These are phyloP conservation scores for Capsicum pubescens DNA, from an alignment of 257 asterid genomes.

Conservation along the genomic window DNA sequence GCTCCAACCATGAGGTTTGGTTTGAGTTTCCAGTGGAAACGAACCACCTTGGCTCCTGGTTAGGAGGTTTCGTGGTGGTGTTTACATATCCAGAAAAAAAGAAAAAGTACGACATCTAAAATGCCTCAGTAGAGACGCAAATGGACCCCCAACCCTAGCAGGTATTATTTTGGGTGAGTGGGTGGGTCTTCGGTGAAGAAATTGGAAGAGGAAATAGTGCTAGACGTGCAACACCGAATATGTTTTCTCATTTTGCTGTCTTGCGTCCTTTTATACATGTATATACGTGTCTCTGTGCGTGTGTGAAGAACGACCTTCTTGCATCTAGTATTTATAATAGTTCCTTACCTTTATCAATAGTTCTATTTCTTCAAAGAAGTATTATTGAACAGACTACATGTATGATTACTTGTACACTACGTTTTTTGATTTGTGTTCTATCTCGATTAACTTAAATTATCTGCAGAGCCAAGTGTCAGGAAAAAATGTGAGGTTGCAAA, in stretches of 20 bases:
- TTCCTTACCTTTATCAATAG: neutral
- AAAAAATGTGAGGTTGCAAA: conserved; percentile 52
- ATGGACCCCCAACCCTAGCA: neutral
- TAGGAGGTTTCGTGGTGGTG: neutral
- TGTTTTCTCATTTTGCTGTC: neutral
- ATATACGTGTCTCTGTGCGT: neutral
- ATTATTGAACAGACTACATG: neutral
- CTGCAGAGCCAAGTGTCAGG: conserved; percentile 71
- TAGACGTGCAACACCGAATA: neutral
- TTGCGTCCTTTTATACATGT: neutral
- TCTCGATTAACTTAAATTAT: conserved; percentile 38
- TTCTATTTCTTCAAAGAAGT: neutral
- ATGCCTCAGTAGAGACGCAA: neutral
- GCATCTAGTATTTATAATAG: neutral
- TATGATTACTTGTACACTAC: neutral
- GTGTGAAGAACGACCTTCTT: neutral
- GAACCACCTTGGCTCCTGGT: neutral
- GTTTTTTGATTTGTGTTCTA: conserved; percentile 1
- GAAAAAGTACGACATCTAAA: neutral
- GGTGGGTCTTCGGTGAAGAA: neutral
- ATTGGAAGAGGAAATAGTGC: neutral
- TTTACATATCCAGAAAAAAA: neutral
- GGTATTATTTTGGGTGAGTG: neutral
- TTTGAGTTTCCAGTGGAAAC: neutral
- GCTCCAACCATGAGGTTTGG: neutral